phyloP scores from a whole-genome alignment of 495 filamentous ascomycete species.

The Darksidea phi region DNA sequence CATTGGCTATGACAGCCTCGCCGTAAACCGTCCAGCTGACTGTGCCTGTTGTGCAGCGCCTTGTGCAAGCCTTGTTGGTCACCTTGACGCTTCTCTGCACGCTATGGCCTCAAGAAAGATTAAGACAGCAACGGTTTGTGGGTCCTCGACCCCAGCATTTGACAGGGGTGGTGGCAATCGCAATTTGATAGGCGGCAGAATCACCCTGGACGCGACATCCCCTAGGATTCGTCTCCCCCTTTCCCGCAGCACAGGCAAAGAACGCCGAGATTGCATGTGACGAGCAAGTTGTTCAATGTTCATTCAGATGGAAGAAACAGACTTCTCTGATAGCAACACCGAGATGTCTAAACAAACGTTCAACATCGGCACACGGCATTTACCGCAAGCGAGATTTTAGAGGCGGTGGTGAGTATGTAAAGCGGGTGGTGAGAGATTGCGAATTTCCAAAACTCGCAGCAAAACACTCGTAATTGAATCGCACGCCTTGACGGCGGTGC shows the following conservation, averaged over 20 bases:
- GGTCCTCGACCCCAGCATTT: background rate
- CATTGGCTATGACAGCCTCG: background rate
- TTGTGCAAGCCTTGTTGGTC: background rate
- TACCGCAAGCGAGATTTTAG: background rate
- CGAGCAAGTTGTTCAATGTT: too few relatives aligned
- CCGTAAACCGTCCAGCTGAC: background rate
- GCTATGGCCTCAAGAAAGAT: background rate
- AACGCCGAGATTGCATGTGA: too few relatives aligned
- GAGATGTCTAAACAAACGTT: too few relatives aligned
- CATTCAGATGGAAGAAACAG: too few relatives aligned
- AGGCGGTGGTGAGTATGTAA: background rate
- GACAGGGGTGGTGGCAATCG: background rate
- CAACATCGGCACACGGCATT: background rate
- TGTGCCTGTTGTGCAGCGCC: background rate
- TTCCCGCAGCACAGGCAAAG: background rate
- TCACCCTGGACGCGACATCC: background rate
- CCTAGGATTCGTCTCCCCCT: background rate
- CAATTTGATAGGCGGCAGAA: background rate
- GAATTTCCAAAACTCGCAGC: background rate
- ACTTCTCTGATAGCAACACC: too few relatives aligned
- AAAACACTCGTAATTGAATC: background rate
- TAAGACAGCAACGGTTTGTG: background rate
- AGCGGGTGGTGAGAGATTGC: background rate
- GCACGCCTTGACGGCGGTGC: background rate
- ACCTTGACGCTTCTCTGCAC: background rate